Base-by-base conservation (phyloP, 352 stramenopile genomes). In the Globisporangium lucens region DNA sequence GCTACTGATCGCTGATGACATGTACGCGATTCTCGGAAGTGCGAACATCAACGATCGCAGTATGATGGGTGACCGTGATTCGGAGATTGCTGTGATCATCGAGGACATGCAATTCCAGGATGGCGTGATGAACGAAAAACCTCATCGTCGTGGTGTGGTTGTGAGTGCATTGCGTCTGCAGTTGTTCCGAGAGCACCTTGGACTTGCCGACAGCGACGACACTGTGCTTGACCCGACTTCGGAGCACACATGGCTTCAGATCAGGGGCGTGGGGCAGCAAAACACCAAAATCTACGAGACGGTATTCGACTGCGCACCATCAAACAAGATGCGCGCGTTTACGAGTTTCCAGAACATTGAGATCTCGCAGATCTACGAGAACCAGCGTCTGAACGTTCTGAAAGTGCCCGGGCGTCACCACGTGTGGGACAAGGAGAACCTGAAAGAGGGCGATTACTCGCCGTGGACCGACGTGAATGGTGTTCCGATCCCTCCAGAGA, bases 11-110 rank as follows among this genome's bases (percentile, higher is more conserved):
- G 85, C 82, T 0, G 95, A 98, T 64, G 95, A 98, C 69, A 83
- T 84, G 63, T 88, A 89, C 24, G 89, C 77, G 56, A 95, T 98
- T 41, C 87, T 98, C 55, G 94, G 95, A 22, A 97, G 88, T 61
- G 95, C 94, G 10, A 98, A 98, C 78, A 98, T 98, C 62, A 98
- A 98, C 60, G 93, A 98, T 69, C 90, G 95, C 8, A 98, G 90
- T 68, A 95, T 98, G 85, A 90, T 91, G 56, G 95, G 94, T 47
- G 88, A 97, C 53, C 90, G 93, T 51, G 89, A 96, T 67, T 95
- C 87, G 27, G 89, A 96, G 52, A 96, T 96, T 69, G 89, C 82
- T 27, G 62, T 96, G 35, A 77, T 96, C 62, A 84, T 96, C 12
- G 87, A 96, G 66, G 89, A 96, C 58, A 84, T 88, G 63, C 78